phyloP scores from a whole-genome alignment of 805 yeast species.

The Candida coleopterorum region DNA sequence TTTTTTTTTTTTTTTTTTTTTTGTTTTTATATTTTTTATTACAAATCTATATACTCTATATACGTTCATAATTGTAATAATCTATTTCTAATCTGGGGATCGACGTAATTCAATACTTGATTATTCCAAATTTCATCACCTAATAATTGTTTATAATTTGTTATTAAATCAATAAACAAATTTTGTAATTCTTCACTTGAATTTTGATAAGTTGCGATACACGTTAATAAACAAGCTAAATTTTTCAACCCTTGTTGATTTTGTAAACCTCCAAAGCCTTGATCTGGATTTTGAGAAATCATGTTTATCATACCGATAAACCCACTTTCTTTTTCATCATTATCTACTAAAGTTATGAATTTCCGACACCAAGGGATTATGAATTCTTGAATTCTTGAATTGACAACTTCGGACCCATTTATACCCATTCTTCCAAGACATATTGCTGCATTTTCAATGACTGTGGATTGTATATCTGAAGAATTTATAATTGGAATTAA shows the following conservation, averaged over 20 bases:
- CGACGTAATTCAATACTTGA: conserved; percentile 28
- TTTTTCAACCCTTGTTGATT: conserved; percentile 38
- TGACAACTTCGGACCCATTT: conserved; percentile 50
- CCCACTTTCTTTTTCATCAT: conserved; percentile 85
- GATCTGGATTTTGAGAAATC: conserved; percentile 59
- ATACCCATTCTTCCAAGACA: conserved; percentile 84
- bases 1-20: background rate
- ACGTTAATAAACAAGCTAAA: conserved; percentile 50
- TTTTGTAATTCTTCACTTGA: conserved; percentile 45
- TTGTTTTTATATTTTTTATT: background rate
- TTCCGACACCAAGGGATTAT: conserved; percentile 66
- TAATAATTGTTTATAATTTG: conserved; percentile 42
- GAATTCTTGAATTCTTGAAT: conserved; percentile 55
- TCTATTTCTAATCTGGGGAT: conserved; percentile 22
- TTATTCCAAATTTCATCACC: conserved; percentile 37
- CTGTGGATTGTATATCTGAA: conserved; percentile 52
- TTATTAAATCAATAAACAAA: conserved; percentile 40
- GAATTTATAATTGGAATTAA: conserved; percentile 58
- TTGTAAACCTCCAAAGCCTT: conserved; percentile 46
- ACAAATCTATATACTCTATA: conserved; percentile 10
- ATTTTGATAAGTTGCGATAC: conserved; percentile 51
- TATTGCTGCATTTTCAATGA: conserved; percentile 83
- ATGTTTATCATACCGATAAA: conserved; percentile 78
- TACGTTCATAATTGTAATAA: conserved; percentile 8
- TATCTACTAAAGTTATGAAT: conserved; percentile 64